Conservation (phyloP, 352 stramenopile species). For the Globisporangium uncinulatum region DNA sequence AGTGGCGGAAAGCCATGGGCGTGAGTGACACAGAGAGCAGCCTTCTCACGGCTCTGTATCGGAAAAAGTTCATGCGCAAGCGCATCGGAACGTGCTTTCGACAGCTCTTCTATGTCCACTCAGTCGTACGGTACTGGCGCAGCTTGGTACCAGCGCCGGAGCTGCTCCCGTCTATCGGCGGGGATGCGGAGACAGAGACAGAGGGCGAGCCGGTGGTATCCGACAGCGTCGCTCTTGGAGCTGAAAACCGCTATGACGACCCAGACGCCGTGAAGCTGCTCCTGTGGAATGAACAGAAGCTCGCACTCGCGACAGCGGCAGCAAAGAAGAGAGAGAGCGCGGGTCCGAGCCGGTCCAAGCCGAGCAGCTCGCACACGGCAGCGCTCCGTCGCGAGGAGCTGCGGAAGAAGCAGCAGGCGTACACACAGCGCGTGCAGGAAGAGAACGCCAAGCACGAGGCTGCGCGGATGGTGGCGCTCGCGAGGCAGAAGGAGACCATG, state of each 20-base stretch:
- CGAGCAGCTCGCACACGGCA: constrained; percentile 2
- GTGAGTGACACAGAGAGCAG: constrained; percentile 47
- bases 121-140: constrained; percentile 32
- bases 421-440: constrained; percentile 30
- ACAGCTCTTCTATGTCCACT: constrained; percentile 20
- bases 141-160: constrained; percentile 17
- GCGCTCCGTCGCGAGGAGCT: constrained; percentile 8
- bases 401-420: constrained; percentile 29
- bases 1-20: constrained; percentile 64
- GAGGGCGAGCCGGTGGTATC: background rate
- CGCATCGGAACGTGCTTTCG: constrained; percentile 29
- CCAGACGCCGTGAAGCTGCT: background rate
- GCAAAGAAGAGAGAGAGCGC: background rate
- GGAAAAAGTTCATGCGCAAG: constrained; percentile 50
- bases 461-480: constrained; percentile 11
- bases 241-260: background rate
- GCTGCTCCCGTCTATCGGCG: background rate
- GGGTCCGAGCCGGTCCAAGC: background rate
- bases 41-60: constrained; percentile 51
- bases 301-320: background rate
- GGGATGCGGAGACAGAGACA: background rate
- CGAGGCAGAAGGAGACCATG: constrained; percentile 24
- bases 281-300: background rate
- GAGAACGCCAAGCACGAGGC: constrained; percentile 35
- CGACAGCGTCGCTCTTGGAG: background rate